Conservation (phyloP, 1,284 basidiomycete genomes). For the Calocybe gambosa region DNA sequence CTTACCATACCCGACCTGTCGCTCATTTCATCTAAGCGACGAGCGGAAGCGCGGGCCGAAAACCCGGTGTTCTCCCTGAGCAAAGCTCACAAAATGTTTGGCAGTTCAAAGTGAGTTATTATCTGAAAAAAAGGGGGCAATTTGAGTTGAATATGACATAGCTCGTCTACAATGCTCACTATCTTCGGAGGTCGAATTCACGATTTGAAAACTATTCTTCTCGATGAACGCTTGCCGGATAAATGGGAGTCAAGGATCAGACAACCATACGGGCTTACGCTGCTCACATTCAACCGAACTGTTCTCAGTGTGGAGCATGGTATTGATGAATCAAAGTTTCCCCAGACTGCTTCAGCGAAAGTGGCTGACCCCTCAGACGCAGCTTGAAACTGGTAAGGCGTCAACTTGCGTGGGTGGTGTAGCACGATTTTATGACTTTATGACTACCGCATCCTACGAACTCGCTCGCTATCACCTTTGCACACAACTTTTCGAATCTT, state of each 20-base stretch:
- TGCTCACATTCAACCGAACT: slow-evolving; percentile 50
- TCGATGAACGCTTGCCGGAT: slow-evolving; percentile 61
- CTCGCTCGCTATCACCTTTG: neutral
- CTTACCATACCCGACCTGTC: slow-evolving; percentile 57
- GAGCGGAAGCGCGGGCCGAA: slow-evolving; percentile 42
- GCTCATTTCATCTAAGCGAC: slow-evolving; percentile 47
- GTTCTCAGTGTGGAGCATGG: slow-evolving; percentile 44
- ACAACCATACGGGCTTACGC: slow-evolving; percentile 51
- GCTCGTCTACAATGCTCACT: slow-evolving; percentile 51
- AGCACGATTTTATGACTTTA: too few species aligned
- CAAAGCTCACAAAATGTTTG: slow-evolving; percentile 52
- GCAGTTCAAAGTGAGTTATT: slow-evolving; percentile 55
- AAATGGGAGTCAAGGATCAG: slow-evolving; percentile 62
- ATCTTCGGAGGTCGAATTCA: slow-evolving; percentile 59
- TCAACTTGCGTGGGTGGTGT: neutral
- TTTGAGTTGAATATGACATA: slow-evolving; percentile 17
- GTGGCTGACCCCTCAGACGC: neutral
- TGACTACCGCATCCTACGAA: neutral
- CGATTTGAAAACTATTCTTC: slow-evolving; percentile 49
- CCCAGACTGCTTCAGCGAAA: slow-evolving; percentile 7
- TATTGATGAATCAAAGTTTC: slow-evolving; percentile 29
- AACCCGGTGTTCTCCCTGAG: slow-evolving; percentile 52
- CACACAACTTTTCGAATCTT: too few species aligned
- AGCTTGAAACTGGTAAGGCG: neutral
- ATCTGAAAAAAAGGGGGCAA: slow-evolving; percentile 2